A percentile compares a stretch with the other conserved stretches of the same genome.
phyloP scores from a whole-genome alignment of 768 basidiomycete species.

The Myochromella boudieri region DNA sequence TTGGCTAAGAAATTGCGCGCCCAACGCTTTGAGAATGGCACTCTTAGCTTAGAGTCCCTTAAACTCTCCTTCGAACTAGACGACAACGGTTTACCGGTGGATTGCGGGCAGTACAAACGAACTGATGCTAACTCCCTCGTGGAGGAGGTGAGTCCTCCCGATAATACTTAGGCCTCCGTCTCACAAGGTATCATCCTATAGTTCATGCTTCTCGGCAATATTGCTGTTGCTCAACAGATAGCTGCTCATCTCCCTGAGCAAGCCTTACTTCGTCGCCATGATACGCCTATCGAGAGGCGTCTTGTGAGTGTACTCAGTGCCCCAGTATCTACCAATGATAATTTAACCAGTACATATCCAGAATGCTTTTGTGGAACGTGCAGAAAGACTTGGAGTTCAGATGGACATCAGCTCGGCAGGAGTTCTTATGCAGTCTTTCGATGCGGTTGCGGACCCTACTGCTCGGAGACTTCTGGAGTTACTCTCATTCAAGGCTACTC shows the following conservation, averaged over 20 bases:
- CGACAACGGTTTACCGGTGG: constrained; percentile 73
- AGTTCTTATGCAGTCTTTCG: constrained; percentile 81
- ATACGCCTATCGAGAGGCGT: constrained; percentile 88
- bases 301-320: constrained; percentile 49
- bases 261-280: constrained; percentile 93
- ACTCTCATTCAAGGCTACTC: constrained; percentile 88
- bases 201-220: constrained; percentile 95
- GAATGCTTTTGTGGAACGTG: constrained; percentile 79
- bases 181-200: constrained; percentile 25
- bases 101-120: constrained; percentile 66
- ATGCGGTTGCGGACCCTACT: constrained; percentile 69
- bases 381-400: constrained; percentile 77
- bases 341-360: constrained; percentile 28
- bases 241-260: constrained; percentile 96
- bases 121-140: constrained; percentile 79
- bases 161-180: not conserved
- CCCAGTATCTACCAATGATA: constrained; percentile 4
- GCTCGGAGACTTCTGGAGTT: constrained; percentile 80
- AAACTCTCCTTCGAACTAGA: constrained; percentile 79
- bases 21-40: constrained; percentile 78
- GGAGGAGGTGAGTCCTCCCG: constrained; percentile 68
- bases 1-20: constrained; percentile 73
- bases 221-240: constrained; percentile 87
- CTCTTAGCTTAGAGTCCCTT: constrained; percentile 67
- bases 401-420: constrained; percentile 81